Evolutionary conservation across 2,329 filamentous ascomycete species (phyloP).

Genomic region (Tolypocladium nubicola): DNA sequence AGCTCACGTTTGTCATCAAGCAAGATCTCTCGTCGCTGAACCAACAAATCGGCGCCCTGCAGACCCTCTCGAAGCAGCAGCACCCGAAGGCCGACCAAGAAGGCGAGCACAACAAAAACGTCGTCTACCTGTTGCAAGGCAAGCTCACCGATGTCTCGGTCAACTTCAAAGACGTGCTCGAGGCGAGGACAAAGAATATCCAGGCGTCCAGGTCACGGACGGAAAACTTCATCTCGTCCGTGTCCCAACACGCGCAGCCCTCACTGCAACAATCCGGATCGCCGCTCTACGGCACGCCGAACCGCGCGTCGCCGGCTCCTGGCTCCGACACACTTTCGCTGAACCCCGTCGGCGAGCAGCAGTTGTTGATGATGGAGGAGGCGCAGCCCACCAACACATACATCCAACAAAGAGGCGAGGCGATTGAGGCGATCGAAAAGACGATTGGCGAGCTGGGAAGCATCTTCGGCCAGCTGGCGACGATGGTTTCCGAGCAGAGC

Average conservation of each 20-base stretch:
- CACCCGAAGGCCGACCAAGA: conserved; percentile 69
- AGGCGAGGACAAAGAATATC: conserved; percentile 95
- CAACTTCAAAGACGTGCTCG: conserved; percentile 95
- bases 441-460: conserved; percentile 84
- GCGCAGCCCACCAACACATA: conserved; percentile 78
- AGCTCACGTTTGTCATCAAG: conserved; percentile 95
- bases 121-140: conserved; percentile 82
- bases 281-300: conserved; percentile 75
- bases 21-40: conserved; percentile 81
- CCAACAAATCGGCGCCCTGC: conserved; percentile 76
- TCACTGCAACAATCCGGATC: conserved; percentile 67
- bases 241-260: conserved; percentile 64
- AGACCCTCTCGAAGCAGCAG: conserved; percentile 65
- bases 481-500: conserved; percentile 95
- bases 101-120: conserved; percentile 96
- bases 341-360: conserved; percentile 71
- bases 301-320: conserved; percentile 54
- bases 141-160: conserved; percentile 86
- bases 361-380: conserved; percentile 87
- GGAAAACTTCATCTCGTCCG: conserved; percentile 91
- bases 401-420: conserved; percentile 86
- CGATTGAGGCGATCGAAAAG: conserved; percentile 92
- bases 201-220: conserved; percentile 86
- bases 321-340: conserved; percentile 70
- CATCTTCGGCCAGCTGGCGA: conserved; percentile 88